Conservation (phyloP, 2,329 filamentous ascomycete species). For the Penicillium oxalicum region DNA sequence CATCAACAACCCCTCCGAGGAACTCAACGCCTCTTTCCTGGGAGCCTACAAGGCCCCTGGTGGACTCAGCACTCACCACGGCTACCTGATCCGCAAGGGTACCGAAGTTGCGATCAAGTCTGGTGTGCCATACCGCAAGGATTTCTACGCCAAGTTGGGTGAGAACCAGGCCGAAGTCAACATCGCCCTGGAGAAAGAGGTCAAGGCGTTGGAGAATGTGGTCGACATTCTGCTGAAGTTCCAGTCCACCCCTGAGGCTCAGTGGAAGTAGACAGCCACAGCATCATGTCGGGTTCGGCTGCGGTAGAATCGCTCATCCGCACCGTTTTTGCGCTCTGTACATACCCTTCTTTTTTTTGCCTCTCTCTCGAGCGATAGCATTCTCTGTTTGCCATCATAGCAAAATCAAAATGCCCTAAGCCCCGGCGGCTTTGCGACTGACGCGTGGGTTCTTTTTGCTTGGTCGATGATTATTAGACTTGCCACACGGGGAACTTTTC, state of each 20-base stretch:
- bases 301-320: neutral
- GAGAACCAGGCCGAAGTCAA: conserved; percentile 50
- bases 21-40: conserved; percentile 83
- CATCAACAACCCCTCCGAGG: conserved; percentile 59
- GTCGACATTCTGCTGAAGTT: conserved; percentile 70
- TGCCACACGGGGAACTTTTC: too few species aligned
- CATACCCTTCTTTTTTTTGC: conserved; percentile 11
- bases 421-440: too few species aligned
- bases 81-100: conserved; percentile 73
- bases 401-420: neutral
- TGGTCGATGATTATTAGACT: too few species aligned
- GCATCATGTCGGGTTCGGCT: conserved; percentile 6
- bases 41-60: conserved; percentile 55
- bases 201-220: conserved; percentile 69
- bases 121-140: conserved; percentile 85
- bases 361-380: conserved; percentile 13
- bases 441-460: too few species aligned
- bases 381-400: neutral
- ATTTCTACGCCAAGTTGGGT: conserved; percentile 84
- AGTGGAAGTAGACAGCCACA: conserved; percentile 31
- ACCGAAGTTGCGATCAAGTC: conserved; percentile 91
- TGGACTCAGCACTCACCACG: conserved; percentile 58
- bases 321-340: conserved; percentile 10
- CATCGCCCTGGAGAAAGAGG: conserved; percentile 62
- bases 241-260: conserved; percentile 49